Base-by-base conservation (phyloP, 768 basidiomycete species). In the Boletus sensibilis region DNA sequence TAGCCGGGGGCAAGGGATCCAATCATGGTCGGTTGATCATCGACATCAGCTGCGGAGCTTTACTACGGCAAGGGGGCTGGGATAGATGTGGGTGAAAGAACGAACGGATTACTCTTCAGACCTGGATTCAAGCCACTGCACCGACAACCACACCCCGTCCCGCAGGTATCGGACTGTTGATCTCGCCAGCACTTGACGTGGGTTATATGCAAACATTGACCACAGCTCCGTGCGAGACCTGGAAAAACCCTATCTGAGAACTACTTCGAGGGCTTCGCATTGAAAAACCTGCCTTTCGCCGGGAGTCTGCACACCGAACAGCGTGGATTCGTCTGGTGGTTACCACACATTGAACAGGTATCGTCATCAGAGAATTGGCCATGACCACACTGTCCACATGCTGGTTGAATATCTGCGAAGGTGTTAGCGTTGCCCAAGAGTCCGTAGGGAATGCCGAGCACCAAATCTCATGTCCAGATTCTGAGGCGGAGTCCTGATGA, bases 301-400 rank as follows among this genome's bases (percentile, higher is more conserved):
- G 88, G 86, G 31, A 92, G 79, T 46, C 89, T 79, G 67, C 91
- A 92, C 18, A 92, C 79, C 0, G 88, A 82, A 65, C 91, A 93
- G 7, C 71, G 71, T 2, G 84, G 74, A 67, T 77, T 78, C 5
- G 72, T 73, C 41, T 72, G 76, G n/a, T 74, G 70, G 10, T 71
- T 72, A 52, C 71, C 74, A 57, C 81, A 84, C 29, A 70, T 65
- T 25, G 70, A 63, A 64, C 83, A 89, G 2, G 70, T 60, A 37
- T 65, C 73, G 14, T 66, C 64, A 18, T 77, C 74, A 0, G 70
- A 63, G 4, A 66, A 65, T 18, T 78, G 62, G 9, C 68, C 55
- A 27, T 64, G 64, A 12, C 69, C 68, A 59, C 85, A 87, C 27
- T 66, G 66, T 1, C 67, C 67, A 60, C 86, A 88, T 13, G 76